Base-by-base conservation (phyloP, 768 basidiomycete species). In the Hysterangium stoloniferum region DNA sequence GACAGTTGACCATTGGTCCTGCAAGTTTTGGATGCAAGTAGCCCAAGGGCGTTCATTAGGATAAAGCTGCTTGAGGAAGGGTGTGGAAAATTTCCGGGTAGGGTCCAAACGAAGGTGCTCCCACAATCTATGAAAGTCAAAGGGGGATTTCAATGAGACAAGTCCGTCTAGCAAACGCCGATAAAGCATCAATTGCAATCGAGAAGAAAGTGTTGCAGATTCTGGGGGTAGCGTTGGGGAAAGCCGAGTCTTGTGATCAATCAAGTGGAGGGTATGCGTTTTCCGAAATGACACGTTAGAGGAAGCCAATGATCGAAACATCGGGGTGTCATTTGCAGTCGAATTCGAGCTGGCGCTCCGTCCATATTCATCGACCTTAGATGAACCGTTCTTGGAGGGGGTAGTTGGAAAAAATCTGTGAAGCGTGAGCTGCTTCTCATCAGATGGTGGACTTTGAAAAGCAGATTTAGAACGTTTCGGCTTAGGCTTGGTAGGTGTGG, bases 101-200 rank as follows among this genome's bases (percentile, higher is more conserved):
- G 77, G 67, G 49, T 80, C 56, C 12, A 83, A 56, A 1, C 64
- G 60, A 1, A 80, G 58, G 22, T 63, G 66, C 12, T 52, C 56
- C 80, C 83, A 88, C 8, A 89, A 56, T 24, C 20, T 28, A 20
- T 62, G 40, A 57, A 82, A 86, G 56, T 82, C 72, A 52, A 80
- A 76, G 1, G 70, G 69, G 4, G 57, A 56, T n/a, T 66, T 61
- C 1, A 61, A 60, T 3, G 74, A 63, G 17, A 82, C 61, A 11
- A 87, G 65, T 3, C 66, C 64, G 19, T 71, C 68, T 32, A 91
- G 70, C 45, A 91, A 75, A 15, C 78, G 77, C 57, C 77, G 74
- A 59, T 91, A 91, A 32, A 88, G 65, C 83, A 87, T 87, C 4
- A 90, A 72, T 61, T 91, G 88, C 31, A 88, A 65, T 6, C 77